Conservation (phyloP, 768 basidiomycete species). For the Leccinum subtestaceum region DNA sequence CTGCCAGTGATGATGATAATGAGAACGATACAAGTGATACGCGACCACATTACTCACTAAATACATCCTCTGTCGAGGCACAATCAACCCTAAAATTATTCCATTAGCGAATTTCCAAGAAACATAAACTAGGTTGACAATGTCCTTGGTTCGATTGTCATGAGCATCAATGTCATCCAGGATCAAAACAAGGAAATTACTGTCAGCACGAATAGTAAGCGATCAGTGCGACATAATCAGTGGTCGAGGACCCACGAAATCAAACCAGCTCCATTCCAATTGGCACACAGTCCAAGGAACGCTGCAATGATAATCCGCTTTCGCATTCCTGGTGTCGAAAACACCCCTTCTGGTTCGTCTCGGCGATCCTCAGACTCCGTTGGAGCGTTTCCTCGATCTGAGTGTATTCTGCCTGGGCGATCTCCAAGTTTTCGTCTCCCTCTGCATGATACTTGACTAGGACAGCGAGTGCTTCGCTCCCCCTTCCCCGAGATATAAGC, state of each 20-base stretch:
- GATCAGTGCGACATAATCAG: background rate
- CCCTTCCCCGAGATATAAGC: background rate
- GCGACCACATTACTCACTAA: background rate
- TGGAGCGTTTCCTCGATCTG: background rate
- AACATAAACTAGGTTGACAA: background rate
- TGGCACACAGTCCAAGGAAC: background rate
- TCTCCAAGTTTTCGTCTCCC: background rate
- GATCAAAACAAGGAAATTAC: background rate
- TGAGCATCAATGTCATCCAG: background rate
- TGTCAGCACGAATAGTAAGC: background rate
- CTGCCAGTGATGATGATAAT: background rate
- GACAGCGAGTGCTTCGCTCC: background rate
- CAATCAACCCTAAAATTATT: background rate
- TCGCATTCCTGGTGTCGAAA: background rate
- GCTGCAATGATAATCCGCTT: background rate
- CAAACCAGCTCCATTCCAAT: background rate
- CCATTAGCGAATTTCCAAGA: background rate
- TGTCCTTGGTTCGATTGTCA: background rate
- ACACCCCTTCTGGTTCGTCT: background rate
- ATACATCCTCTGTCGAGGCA: background rate
- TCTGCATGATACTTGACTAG: background rate
- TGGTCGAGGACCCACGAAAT: background rate
- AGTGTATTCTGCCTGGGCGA: background rate
- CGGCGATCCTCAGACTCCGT: background rate
- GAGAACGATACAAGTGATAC: background rate